Evolutionary conservation across 1,284 basidiomycete species (phyloP).

Genomic region (Apiotrichum gamsii): DNA sequence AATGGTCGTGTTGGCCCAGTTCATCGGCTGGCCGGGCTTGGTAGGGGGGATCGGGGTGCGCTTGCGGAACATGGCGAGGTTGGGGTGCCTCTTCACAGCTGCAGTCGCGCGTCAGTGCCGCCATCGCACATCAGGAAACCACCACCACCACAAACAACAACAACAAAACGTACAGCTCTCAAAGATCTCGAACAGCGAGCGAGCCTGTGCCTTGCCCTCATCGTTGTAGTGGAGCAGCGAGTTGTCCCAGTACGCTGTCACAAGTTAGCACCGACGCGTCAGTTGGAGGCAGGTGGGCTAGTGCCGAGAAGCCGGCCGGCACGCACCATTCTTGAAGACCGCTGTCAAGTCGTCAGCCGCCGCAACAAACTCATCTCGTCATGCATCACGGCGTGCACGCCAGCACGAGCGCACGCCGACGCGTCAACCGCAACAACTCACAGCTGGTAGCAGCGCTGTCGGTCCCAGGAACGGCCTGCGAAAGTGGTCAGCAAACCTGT

Average conservation of each 20-base stretch:
- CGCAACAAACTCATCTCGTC: too few relatives aligned
- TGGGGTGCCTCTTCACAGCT: conserved; percentile 38
- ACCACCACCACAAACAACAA: neutral
- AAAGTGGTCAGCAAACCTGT: neutral
- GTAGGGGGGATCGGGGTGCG: conserved; percentile 25
- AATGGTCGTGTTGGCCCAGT: conserved; percentile 31
- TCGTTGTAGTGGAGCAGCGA: conserved; percentile 2
- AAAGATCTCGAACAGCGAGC: conserved; percentile 41
- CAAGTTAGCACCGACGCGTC: conserved; percentile 3
- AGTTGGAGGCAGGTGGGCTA: too few relatives aligned
- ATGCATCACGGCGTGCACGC: too few relatives aligned
- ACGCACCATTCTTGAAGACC: conserved; percentile 6
- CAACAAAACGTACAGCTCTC: conserved; percentile 35
- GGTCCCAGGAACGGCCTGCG: conserved; percentile 33
- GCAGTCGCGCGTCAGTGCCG: neutral
- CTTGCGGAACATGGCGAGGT: conserved; percentile 33
- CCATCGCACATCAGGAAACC: too few relatives aligned
- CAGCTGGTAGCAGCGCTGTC: conserved; percentile 28
- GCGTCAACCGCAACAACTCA: conserved; percentile 8
- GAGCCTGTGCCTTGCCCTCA: conserved; percentile 18
- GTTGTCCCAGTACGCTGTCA: too few relatives aligned
- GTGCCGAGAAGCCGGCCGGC: too few relatives aligned
- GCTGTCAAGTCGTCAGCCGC: neutral
- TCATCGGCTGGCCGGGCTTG: conserved; percentile 18
- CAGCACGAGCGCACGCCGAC: too few relatives aligned